Conservation (phyloP, 2,329 filamentous ascomycete genomes). For the Calonectria ilicicola region DNA sequence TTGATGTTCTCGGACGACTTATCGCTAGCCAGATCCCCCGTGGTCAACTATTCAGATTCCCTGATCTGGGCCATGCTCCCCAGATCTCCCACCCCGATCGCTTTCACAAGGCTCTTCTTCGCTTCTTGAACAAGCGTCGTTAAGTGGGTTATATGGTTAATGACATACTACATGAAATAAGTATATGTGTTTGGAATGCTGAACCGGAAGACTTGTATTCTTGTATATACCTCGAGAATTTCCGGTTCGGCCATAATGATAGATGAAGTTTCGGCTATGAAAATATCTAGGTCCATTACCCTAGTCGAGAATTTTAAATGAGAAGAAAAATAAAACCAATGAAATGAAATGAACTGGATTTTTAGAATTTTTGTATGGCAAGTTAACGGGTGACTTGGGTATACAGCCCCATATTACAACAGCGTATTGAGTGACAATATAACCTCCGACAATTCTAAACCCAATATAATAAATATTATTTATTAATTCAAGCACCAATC, state of each 20-base stretch:
- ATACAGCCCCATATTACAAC: too few relatives aligned
- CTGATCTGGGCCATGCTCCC: slow-evolving; percentile 63
- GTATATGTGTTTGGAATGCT: neutral
- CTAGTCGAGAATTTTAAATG: too few relatives aligned
- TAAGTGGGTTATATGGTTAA: neutral
- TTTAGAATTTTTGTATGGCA: too few relatives aligned
- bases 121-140: slow-evolving; percentile 51
- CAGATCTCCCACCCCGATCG: slow-evolving; percentile 62
- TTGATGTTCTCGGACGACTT: slow-evolving; percentile 60
- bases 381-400: too few relatives aligned
- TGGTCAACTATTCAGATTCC: slow-evolving; percentile 59
- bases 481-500: too few relatives aligned
- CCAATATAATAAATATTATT: too few relatives aligned
- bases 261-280: neutral
- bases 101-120: slow-evolving; percentile 60
- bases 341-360: too few relatives aligned
- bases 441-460: too few relatives aligned
- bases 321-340: too few relatives aligned
- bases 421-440: too few relatives aligned
- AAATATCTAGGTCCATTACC: too few relatives aligned
- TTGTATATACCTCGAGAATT: neutral
- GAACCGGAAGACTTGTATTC: neutral
- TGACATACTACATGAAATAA: neutral
- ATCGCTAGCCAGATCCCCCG: slow-evolving; percentile 57
- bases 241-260: neutral